phyloP scores from a whole-genome alignment of 1,284 basidiomycete genomes.

The Leccinum proliferum region DNA sequence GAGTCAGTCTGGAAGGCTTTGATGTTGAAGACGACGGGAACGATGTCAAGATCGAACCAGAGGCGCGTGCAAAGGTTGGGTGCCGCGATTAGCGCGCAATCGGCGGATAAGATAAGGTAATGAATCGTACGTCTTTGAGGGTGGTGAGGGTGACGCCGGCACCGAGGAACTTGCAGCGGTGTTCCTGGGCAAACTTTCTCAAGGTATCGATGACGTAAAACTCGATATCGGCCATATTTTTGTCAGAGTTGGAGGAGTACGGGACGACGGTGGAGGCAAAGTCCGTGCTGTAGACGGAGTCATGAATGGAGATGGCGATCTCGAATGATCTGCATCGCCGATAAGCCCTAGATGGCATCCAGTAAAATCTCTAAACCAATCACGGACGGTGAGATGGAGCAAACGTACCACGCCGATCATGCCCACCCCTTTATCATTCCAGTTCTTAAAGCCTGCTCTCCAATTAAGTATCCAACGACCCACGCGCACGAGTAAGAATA shows the following conservation, averaged over 20 bases:
- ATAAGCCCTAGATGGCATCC: too few species aligned
- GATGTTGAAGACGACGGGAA: conserved; percentile 80
- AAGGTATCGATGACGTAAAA: conserved; percentile 53
- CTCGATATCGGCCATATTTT: conserved; percentile 55
- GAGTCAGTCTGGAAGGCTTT: conserved; percentile 76
- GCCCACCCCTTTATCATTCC: too few species aligned
- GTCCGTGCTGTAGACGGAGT: conserved; percentile 77
- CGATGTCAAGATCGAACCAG: conserved; percentile 72
- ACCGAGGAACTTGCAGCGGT: conserved; percentile 79
- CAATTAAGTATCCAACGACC: too few species aligned
- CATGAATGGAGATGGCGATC: conserved; percentile 71
- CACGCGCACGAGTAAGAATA: too few species aligned
- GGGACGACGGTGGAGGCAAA: conserved; percentile 52
- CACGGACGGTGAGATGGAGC: too few species aligned
- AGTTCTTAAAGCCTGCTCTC: too few species aligned
- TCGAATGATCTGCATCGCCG: conserved; percentile 29
- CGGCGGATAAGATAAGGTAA: conserved; percentile 20
- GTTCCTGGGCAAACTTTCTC: conserved; percentile 64
- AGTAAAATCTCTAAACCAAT: too few species aligned
- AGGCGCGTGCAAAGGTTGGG: conserved; percentile 75
- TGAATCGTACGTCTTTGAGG: conserved; percentile 36
- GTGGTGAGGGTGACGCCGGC: conserved; percentile 48
- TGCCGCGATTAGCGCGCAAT: conserved; percentile 28
- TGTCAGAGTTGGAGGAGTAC: conserved; percentile 43
- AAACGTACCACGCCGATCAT: too few species aligned